Percentiles rank a stretch among this genome's conserved stretches.
Evolutionary conservation across 805 yeast genomes (phyloP).

Genomic region (Sugiyamaella floridensis): DNA sequence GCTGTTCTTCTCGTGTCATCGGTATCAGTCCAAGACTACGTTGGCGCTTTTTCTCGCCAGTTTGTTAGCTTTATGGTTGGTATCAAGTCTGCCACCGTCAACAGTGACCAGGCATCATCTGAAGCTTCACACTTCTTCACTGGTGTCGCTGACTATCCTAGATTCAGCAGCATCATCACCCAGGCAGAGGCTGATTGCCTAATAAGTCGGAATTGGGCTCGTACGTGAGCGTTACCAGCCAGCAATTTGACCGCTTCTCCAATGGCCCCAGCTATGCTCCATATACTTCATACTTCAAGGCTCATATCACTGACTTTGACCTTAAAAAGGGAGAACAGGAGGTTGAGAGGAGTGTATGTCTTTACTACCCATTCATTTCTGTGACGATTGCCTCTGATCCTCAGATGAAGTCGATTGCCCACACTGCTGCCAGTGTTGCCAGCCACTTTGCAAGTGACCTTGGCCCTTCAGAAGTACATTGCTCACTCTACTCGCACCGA

Average conservation of each 20-base stretch:
- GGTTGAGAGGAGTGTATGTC: slow-evolving; percentile 8
- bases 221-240: slow-evolving; percentile 13
- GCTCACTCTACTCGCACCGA: no score
- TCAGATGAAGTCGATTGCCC: slow-evolving; percentile 8
- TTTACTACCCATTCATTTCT: slow-evolving; percentile 8
- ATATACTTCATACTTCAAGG: slow-evolving; percentile 18
- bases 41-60: slow-evolving; percentile 4
- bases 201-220: slow-evolving; percentile 7
- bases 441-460: slow-evolving; percentile 17
- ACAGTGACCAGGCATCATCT: slow-evolving; percentile 15
- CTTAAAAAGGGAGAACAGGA: slow-evolving; percentile 21
- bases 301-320: slow-evolving; percentile 18
- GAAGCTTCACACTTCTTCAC: slow-evolving; percentile 18
- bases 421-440: slow-evolving; percentile 12
- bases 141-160: slow-evolving; percentile 13
- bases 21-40: slow-evolving; percentile 7
- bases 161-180: slow-evolving; percentile 11
- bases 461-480: slow-evolving; percentile 7
- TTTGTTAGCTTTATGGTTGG: slow-evolving; percentile 6
- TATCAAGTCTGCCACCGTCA: slow-evolving; percentile 11
- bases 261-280: slow-evolving; percentile 18
- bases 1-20: slow-evolving; percentile 9
- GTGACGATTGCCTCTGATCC: slow-evolving; percentile 11
- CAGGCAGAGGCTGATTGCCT: slow-evolving; percentile 6
- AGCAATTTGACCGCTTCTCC: slow-evolving; percentile 15